These are phyloP conservation scores for Corylus americana DNA, from an alignment of 306 rosid genomes.

Conservation along the genomic window DNA sequence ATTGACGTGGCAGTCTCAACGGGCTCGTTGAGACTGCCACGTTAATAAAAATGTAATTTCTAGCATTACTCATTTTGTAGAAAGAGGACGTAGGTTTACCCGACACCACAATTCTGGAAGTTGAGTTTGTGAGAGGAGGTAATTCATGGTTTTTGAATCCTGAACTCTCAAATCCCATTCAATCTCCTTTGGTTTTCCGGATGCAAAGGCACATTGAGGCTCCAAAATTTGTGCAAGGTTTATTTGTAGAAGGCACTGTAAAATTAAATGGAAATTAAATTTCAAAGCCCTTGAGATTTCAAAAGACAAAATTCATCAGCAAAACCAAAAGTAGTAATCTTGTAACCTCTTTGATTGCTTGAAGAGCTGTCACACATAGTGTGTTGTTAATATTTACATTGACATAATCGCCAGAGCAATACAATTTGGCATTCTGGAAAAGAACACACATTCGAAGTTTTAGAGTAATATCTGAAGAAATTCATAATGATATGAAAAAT, in stretches of 20 bases:
- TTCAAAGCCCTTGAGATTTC: neutral
- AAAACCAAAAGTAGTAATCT: neutral
- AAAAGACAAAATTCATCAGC: neutral
- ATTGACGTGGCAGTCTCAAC: too few species aligned
- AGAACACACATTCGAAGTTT: neutral
- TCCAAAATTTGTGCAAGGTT: conserved; percentile 29
- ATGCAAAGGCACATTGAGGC: conserved; percentile 31
- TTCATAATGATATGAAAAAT: too few species aligned
- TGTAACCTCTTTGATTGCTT: neutral
- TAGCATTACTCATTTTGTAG: too few species aligned
- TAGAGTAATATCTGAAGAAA: neutral
- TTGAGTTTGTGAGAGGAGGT: conserved; percentile 7
- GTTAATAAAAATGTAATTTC: too few species aligned
- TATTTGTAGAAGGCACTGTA: conserved; percentile 32
- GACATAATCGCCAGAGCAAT: conserved; percentile 3
- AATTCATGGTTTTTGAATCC: conserved; percentile 9
- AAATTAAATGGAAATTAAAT: neutral
- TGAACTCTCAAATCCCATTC: conserved; percentile 24
- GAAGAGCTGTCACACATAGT: conserved; percentile 1
- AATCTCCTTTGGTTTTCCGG: conserved; percentile 20
- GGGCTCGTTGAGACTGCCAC: too few species aligned
- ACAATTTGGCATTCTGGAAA: neutral
- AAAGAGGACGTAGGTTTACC: conserved; percentile 1
- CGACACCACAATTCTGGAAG: conserved; percentile 24
- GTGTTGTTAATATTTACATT: neutral